Evolutionary conservation across 345 rosid species (phyloP), one percentile per base, ranked within the genome.

Genomic region (Triadica sebifera): DNA sequence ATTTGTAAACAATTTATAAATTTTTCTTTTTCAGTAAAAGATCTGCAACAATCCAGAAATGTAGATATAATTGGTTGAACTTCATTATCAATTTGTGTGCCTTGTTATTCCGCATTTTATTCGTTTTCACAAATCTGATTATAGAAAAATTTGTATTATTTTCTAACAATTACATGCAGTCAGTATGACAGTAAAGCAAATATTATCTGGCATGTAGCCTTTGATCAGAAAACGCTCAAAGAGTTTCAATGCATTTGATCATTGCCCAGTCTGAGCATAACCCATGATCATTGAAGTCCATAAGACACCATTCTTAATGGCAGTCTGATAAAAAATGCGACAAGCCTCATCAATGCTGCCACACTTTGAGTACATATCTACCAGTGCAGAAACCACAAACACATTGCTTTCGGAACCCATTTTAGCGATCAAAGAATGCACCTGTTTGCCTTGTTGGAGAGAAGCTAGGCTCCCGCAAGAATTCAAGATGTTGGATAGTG

Each of bases 241-340:
- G 29, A 64, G 72, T 75, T 69, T 59, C 56, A 78, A 29, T 2
- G 78, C 80, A 9, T 78, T 62, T 50, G 34, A 20, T 20, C n/a
- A 76, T 58, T 58, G 70, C 4, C 79, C 85, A 62, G 61, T 66
- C 71, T 66, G 78, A 63, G 67, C 81, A 51, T 71, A 81, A 38
- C 71, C 76, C 47, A 12, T 70, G 53, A 77, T 77, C 79, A 77
- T 77, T 60, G 84, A 74, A 81, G 78, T 77, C 81, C 78, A 81
- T 29, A 63, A 47, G 41, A 75, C 72, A 47, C 22, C 58, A 68
- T 75, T 81, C 73, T 62, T 81, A 20, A 22, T 55, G 58, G 4
- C 6, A 2, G 58, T 61, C 56, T 67, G 69, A 50, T 78, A 47
- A 72, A 81, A 81, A 24, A 62, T 24, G 4, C n/a, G 8, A 37